phyloP scores from a whole-genome alignment of 305 asterid species.

The Solanum aculeatissimum region DNA sequence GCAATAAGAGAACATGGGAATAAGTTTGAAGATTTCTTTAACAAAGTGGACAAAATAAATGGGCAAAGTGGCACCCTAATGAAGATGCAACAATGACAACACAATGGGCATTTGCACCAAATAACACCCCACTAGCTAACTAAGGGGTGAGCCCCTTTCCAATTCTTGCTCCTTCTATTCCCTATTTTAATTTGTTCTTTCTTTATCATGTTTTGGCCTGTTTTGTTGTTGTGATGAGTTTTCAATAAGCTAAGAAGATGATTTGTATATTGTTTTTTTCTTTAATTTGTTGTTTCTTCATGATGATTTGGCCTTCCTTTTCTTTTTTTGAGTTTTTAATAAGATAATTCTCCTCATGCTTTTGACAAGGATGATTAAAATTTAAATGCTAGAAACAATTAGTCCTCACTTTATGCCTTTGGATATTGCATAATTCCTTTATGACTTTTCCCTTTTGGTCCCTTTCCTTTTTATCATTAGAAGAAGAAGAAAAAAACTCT shows the following conservation, averaged over 20 bases:
- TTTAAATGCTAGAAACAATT: background rate
- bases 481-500: background rate
- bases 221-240: conserved; percentile 1
- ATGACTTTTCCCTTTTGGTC: conserved; percentile 23
- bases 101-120: conserved; percentile 21
- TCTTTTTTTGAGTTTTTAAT: background rate
- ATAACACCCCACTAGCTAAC: conserved; percentile 1
- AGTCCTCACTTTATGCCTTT: conserved; percentile 22
- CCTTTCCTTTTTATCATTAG: conserved; percentile 8
- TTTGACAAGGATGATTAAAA: conserved; percentile 3
- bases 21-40: background rate
- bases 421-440: conserved; percentile 18
- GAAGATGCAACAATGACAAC: conserved; percentile 18
- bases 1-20: background rate
- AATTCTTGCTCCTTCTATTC: background rate
- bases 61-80: conserved; percentile 4
- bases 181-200: background rate
- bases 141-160: background rate
- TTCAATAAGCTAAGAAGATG: background rate
- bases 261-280: background rate
- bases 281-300: background rate
- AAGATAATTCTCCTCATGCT: background rate
- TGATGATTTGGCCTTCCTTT: background rate
- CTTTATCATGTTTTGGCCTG: background rate
- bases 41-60: conserved; percentile 7